phyloP scores from a whole-genome alignment of 179 eudicot species.

The Nepenthes alata region DNA sequence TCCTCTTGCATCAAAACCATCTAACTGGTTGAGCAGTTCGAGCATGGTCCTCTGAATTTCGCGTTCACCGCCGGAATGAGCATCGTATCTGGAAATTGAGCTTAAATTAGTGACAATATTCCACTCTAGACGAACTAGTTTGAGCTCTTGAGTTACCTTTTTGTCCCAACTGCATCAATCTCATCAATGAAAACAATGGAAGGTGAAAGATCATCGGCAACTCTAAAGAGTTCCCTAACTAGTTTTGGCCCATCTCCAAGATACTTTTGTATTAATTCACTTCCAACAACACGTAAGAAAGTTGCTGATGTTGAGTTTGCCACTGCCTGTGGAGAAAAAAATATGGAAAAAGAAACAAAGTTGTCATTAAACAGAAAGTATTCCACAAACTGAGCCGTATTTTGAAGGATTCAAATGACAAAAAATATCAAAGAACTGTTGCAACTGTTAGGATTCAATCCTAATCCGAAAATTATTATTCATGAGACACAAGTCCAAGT shows the following conservation, averaged over 20 bases:
- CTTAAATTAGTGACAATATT: background rate
- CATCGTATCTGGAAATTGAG: slow-evolving; percentile 56
- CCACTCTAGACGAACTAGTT: background rate
- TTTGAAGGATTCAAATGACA: too few species aligned
- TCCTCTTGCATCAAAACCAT: slow-evolving; percentile 93
- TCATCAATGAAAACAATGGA: slow-evolving; percentile 95
- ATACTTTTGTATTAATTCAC: slow-evolving; percentile 90
- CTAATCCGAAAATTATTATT: too few species aligned
- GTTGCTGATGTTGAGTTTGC: slow-evolving; percentile 98
- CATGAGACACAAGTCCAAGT: too few species aligned
- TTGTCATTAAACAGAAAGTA: background rate
- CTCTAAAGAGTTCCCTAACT: slow-evolving; percentile 89
- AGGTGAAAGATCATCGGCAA: slow-evolving; percentile 94
- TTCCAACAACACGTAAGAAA: slow-evolving; percentile 88
- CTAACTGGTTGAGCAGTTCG: slow-evolving; percentile 84
- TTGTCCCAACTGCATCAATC: slow-evolving; percentile 92
- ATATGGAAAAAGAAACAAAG: background rate
- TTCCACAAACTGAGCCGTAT: background rate
- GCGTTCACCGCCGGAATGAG: slow-evolving; percentile 97
- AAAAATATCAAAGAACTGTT: too few species aligned
- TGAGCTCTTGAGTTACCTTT: slow-evolving; percentile 34
- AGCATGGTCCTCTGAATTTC: slow-evolving; percentile 98
- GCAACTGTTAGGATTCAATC: too few species aligned
- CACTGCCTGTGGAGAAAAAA: slow-evolving; percentile 48
- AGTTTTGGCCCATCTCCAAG: slow-evolving; percentile 93